A percentile compares a stretch with the other conserved stretches of the same genome.
Conservation (phyloP, 2,329 filamentous ascomycete species). For the Sarocladiaceae sp. region DNA sequence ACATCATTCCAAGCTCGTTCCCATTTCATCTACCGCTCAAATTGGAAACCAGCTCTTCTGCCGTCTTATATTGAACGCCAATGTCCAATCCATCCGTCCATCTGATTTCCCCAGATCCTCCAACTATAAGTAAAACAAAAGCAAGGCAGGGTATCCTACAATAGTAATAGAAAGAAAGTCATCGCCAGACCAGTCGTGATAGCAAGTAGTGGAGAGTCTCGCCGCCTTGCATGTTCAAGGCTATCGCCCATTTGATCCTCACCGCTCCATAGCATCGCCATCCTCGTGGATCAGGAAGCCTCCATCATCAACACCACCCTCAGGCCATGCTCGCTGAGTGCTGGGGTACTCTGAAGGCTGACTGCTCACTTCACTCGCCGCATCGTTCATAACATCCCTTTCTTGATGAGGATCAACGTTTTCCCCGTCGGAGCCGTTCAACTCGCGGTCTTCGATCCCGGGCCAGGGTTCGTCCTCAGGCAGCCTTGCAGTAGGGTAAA, state of each 20-base stretch:
- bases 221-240: too few relatives aligned
- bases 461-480: slow-evolving; percentile 53
- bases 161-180: background rate
- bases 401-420: slow-evolving; percentile 48
- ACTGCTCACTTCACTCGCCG: slow-evolving; percentile 37
- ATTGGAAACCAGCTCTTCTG: too few relatives aligned
- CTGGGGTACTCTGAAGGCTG: slow-evolving; percentile 51
- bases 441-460: slow-evolving; percentile 45
- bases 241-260: too few relatives aligned
- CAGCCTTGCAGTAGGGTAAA: slow-evolving; percentile 17
- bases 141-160: slow-evolving; percentile 4
- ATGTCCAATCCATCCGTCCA: too few relatives aligned
- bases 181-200: background rate
- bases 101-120: too few relatives aligned
- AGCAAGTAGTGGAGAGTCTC: slow-evolving; percentile 8
- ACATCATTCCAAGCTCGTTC: background rate
- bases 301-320: slow-evolving; percentile 15
- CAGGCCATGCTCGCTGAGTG: slow-evolving; percentile 38
- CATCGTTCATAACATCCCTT: slow-evolving; percentile 17
- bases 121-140: too few relatives aligned
- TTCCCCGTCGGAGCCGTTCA: slow-evolving; percentile 39
- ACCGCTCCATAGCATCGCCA: slow-evolving; percentile 1
- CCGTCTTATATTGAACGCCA: too few relatives aligned
- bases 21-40: background rate
- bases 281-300: slow-evolving; percentile 38